These are phyloP conservation scores for Pseudogymnoascus sp. DNA, from an alignment of 2,329 filamentous ascomycete genomes.

Conservation along the genomic window DNA sequence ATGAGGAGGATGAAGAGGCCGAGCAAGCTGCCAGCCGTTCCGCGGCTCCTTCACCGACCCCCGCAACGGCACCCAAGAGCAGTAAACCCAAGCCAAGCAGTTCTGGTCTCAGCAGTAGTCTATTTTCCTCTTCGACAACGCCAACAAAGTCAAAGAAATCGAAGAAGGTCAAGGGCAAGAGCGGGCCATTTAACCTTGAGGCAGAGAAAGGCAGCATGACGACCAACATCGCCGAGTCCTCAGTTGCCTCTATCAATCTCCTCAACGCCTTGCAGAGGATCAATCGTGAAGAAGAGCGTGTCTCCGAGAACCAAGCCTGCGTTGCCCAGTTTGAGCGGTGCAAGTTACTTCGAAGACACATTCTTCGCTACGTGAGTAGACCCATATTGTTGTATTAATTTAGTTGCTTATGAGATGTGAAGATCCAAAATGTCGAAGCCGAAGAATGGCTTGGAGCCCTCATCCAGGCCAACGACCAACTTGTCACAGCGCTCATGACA, in stretches of 20 bases:
- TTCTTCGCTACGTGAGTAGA: constrained; percentile 67
- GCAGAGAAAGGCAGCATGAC: constrained; percentile 84
- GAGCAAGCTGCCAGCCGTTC: constrained; percentile 20
- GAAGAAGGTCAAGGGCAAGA: constrained; percentile 50
- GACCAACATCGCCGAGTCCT: constrained; percentile 78
- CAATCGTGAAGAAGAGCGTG: constrained; percentile 80
- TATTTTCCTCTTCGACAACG: constrained; percentile 1
- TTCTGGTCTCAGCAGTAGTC: background rate
- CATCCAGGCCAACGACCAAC: constrained; percentile 88
- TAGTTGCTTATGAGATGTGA: constrained; percentile 16
- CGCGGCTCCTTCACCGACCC: constrained; percentile 12
- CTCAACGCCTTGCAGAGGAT: constrained; percentile 81
- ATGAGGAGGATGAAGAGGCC: constrained; percentile 54
- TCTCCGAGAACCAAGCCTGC: constrained; percentile 74
- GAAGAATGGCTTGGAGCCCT: constrained; percentile 89
- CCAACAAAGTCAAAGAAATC: constrained; percentile 38
- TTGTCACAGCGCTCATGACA: constrained; percentile 88
- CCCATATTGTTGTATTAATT: background rate
- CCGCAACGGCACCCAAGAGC: constrained; percentile 11
- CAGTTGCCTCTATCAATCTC: constrained; percentile 85
- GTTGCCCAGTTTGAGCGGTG: constrained; percentile 75
- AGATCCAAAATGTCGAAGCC: constrained; percentile 83
- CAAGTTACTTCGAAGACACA: constrained; percentile 75
- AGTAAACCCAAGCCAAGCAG: constrained; percentile 15
- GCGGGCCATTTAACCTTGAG: constrained; percentile 71